phyloP scores from a whole-genome alignment of 495 filamentous ascomycete genomes.

The Penicillium goetzii region DNA sequence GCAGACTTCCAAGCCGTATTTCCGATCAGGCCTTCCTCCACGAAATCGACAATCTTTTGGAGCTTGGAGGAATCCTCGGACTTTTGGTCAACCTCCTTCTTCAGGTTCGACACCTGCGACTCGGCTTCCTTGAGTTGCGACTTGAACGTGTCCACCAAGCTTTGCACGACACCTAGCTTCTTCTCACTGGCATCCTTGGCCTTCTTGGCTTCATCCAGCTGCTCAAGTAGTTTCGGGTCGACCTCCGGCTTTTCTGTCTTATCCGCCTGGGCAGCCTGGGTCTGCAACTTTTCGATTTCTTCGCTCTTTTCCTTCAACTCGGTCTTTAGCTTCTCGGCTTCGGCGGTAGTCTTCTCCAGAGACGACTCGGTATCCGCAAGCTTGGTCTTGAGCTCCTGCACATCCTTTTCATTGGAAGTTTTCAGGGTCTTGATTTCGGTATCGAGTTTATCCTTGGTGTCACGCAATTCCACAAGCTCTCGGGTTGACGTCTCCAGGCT shows the following conservation, averaged over 20 bases:
- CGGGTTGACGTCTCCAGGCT: conserved; percentile 62
- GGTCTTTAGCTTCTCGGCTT: conserved; percentile 56
- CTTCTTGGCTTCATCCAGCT: conserved; percentile 42
- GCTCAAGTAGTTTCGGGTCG: conserved; percentile 34
- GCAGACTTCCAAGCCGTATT: conserved; percentile 42
- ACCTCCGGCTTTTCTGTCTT: conserved; percentile 49
- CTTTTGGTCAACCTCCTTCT: conserved; percentile 45
- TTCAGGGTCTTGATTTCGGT: conserved; percentile 47
- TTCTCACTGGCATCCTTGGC: conserved; percentile 55
- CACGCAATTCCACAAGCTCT: conserved; percentile 61
- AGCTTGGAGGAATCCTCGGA: conserved; percentile 31
- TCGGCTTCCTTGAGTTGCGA: conserved; percentile 55
- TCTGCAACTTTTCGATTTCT: conserved; percentile 54
- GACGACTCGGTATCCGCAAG: conserved; percentile 47
- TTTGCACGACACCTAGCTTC: conserved; percentile 53
- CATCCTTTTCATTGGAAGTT: conserved; percentile 38
- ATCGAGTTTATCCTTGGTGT: conserved; percentile 59
- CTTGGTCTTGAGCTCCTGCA: conserved; percentile 47
- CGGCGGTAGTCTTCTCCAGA: conserved; percentile 48
- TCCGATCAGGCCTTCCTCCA: conserved; percentile 41
- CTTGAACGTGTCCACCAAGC: conserved; percentile 55
- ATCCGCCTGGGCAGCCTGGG: conserved; percentile 41
- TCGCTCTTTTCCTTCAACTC: conserved; percentile 59
- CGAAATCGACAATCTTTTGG: conserved; percentile 43
- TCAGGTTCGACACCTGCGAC: conserved; percentile 47